phyloP scores from a whole-genome alignment of 306 rosid species.

The Begonia peltatifolia region DNA sequence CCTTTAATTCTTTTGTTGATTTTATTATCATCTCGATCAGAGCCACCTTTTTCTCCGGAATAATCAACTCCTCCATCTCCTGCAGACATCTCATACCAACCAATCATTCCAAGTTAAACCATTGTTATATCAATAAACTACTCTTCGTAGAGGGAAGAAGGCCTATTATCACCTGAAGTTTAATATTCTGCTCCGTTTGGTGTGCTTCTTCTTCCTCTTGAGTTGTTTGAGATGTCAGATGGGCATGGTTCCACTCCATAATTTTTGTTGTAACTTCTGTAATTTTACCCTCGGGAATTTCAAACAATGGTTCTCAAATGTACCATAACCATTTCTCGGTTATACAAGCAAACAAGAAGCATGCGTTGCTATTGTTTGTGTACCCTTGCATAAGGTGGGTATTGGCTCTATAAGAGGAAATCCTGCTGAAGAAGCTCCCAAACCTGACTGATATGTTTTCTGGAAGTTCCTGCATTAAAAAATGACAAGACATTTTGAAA shows the following conservation, averaged over 20 bases:
- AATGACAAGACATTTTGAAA: no score
- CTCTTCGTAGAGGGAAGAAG: background rate
- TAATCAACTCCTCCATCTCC: slow-evolving; percentile 39
- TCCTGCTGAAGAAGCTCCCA: no score
- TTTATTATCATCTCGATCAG: slow-evolving; percentile 30
- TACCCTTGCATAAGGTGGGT: no score
- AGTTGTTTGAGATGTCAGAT: slow-evolving; percentile 27
- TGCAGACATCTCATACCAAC: slow-evolving; percentile 18
- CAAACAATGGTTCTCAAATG: slow-evolving; percentile 21
- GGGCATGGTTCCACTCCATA: slow-evolving; percentile 36
- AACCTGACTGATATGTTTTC: no score
- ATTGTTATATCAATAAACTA: slow-evolving; percentile 2
- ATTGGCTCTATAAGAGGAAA: no score
- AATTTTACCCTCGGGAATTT: slow-evolving; percentile 18
- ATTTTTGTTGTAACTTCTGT: slow-evolving; percentile 16
- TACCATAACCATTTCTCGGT: slow-evolving; percentile 12
- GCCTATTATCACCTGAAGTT: slow-evolving; percentile 31
- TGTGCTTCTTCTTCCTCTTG: slow-evolving; percentile 39
- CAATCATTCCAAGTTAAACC: slow-evolving; percentile 5
- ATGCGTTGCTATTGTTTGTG: no score
- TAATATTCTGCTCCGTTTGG: slow-evolving; percentile 26
- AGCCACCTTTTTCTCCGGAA: slow-evolving; percentile 38
- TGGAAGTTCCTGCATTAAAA: no score
- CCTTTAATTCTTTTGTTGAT: slow-evolving; percentile 32
- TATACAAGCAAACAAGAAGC: background rate